Conservation (phyloP, 148 eudicot genomes). For the Bassia scoparia region DNA sequence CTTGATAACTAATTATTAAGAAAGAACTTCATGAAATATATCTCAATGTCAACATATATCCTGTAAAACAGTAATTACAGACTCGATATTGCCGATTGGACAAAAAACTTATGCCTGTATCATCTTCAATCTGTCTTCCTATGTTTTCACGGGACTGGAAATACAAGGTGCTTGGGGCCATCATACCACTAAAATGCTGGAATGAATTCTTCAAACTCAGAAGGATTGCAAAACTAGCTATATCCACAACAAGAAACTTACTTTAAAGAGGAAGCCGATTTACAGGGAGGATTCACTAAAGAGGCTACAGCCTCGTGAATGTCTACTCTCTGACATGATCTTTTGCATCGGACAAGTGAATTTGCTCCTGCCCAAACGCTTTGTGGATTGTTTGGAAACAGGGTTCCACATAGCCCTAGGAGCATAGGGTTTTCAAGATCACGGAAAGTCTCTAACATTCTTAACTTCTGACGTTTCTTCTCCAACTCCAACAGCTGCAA, state of each 20-base stretch:
- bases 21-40: background rate
- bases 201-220: background rate
- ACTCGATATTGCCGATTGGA: background rate
- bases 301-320: slow-evolving; percentile 57
- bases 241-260: background rate
- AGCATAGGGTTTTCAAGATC: slow-evolving; percentile 66
- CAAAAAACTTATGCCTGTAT: background rate
- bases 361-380: slow-evolving; percentile 73
- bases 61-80: background rate
- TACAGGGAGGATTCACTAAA: slow-evolving; percentile 42
- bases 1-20: background rate
- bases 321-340: slow-evolving; percentile 30
- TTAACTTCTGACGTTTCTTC: slow-evolving; percentile 52
- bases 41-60: background rate
- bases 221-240: background rate
- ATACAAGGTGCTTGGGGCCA: background rate
- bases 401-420: slow-evolving; percentile 49
- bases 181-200: slow-evolving; percentile 10
- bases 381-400: slow-evolving; percentile 45
- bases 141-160: background rate
- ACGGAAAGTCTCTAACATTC: slow-evolving; percentile 60
- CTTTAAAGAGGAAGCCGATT: slow-evolving; percentile 25
- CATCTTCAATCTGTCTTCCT: background rate
- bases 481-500: slow-evolving; percentile 45
- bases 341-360: slow-evolving; percentile 39